Evolutionary conservation across 2,329 filamentous ascomycete genomes (phyloP), one percentile per base, ranked within the genome.

Genomic region (Rutstroemia sydowiana): DNA sequence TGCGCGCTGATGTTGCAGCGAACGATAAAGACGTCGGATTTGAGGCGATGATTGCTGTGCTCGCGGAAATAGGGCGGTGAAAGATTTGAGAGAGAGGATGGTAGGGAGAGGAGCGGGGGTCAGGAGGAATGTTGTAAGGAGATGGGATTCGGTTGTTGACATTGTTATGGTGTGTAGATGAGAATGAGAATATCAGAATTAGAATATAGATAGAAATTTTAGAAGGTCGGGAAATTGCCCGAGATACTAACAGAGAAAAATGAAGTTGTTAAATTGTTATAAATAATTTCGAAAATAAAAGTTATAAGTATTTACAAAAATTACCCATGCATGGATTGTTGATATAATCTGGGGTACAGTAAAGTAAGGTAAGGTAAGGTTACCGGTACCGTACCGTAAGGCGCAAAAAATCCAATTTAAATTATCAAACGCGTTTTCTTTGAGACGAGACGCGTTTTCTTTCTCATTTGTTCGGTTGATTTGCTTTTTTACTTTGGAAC

Each of bases 111-210:
- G 77, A 7, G 88, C 84, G 11, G 89, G 87, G 28, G 84, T 76
- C 32, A 95, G 78, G 53, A 95, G 80, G 67, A 92, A 95, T 68
- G 85, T 84, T 63, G 76, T 76, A 47, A 95, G 78, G 58, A 95
- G 87, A 26, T 81, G 78, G 51, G 79, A 74, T 71, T 95, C 90
- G 41, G 82, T 84, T 8, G 85, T 83, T 3, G 87, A 73, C 85
- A 90, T 89, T 55, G 57, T 72, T n/a, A 26, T 4, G 23, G 4
- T 26, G 23, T 26, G 23, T 26, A 26, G 23, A 8, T 26, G 23
- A 26, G 8, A 26, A 26, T 26, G 23, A 26, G 8, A 26, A 8
- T 26, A 26, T 26, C 8, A 26, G 23, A 8, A 26, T 26, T 26
- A 26, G 23, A 26, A 26, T 26, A 4, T 26, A 8, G 4, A 26